Conservation (phyloP, 2,329 filamentous ascomycete genomes). For the Aspergillus udagawae region DNA sequence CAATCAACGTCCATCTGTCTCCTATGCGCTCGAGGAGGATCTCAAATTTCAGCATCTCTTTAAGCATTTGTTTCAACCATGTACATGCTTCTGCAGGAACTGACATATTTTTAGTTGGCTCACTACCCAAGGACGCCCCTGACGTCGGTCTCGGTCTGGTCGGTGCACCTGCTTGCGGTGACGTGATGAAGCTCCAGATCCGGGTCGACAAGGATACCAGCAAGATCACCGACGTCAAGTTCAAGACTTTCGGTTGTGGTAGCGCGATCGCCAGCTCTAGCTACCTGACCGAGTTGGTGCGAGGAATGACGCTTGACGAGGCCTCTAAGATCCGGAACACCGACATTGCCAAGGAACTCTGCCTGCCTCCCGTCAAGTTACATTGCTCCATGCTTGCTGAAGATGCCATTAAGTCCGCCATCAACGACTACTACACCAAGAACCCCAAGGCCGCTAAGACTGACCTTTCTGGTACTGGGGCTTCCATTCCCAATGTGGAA, state of each 20-base stretch:
- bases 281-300: conserved; percentile 90
- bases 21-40: background rate
- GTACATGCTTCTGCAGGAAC: background rate
- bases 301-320: conserved; percentile 94
- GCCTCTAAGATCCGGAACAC: conserved; percentile 92
- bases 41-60: background rate
- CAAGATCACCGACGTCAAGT: conserved; percentile 90
- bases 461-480: conserved; percentile 70
- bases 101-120: conserved; percentile 49
- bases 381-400: conserved; percentile 92
- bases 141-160: conserved; percentile 91
- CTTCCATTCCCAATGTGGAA: conserved; percentile 58
- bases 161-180: conserved; percentile 82
- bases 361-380: conserved; percentile 83
- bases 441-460: conserved; percentile 73
- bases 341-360: conserved; percentile 95
- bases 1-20: background rate
- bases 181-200: conserved; percentile 93
- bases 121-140: conserved; percentile 70
- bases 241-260: conserved; percentile 96
- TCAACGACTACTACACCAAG: conserved; percentile 87
- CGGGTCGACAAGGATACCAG: conserved; percentile 83
- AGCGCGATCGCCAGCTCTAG: conserved; percentile 91
- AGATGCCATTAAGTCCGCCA: conserved; percentile 88
- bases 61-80: background rate